phyloP scores from a whole-genome alignment of 441 rosid genomes.

The Brassica balearica region DNA sequence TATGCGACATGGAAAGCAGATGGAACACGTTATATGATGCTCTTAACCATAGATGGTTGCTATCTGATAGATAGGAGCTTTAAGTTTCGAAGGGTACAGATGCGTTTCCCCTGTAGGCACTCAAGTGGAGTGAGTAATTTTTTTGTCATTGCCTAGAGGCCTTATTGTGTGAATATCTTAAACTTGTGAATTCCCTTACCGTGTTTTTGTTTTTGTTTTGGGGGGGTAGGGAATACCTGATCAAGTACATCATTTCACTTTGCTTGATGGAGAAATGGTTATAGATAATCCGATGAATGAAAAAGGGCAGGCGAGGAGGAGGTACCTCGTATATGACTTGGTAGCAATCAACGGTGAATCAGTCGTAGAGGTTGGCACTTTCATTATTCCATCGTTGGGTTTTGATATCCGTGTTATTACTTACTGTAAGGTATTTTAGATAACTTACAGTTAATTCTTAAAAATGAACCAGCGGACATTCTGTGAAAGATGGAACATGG shows the following conservation, averaged over 20 bases:
- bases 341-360: slow-evolving; percentile 80
- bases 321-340: slow-evolving; percentile 95
- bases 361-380: slow-evolving; percentile 71
- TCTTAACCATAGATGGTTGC: slow-evolving; percentile 88
- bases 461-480: slow-evolving; percentile 80
- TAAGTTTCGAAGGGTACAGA: slow-evolving; percentile 88
- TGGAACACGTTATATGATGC: slow-evolving; percentile 98
- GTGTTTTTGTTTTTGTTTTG: slow-evolving; percentile 20
- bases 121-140: slow-evolving; percentile 61
- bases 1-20: slow-evolving; percentile 99
- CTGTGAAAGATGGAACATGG: slow-evolving; percentile 91
- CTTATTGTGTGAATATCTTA: slow-evolving; percentile 34
- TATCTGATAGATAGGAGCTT: slow-evolving; percentile 88
- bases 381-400: not conserved
- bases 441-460: not conserved
- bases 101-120: slow-evolving; percentile 87
- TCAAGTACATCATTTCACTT: slow-evolving; percentile 73
- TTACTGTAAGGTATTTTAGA: not conserved
- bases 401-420: not conserved
- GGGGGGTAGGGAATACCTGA: slow-evolving; percentile 54
- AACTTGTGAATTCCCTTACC: not conserved
- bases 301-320: slow-evolving; percentile 78
- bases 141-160: slow-evolving; percentile 3
- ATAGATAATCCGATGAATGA: slow-evolving; percentile 75
- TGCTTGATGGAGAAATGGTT: slow-evolving; percentile 99